Conservation (phyloP, 1,284 basidiomycete species). For the Gomphus bonarii region DNA sequence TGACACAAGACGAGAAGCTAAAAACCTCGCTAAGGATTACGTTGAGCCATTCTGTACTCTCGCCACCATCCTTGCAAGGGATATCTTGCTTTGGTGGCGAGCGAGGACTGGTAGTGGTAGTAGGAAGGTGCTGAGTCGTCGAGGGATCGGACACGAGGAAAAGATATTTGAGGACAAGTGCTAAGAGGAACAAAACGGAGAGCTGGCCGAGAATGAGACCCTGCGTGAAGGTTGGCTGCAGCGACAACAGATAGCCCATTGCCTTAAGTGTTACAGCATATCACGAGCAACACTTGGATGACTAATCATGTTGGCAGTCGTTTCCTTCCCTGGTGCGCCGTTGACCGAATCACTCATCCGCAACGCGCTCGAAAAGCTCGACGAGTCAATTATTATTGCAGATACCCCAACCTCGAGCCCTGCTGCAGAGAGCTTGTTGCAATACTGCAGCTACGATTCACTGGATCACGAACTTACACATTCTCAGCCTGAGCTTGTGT, state of each 20-base stretch:
- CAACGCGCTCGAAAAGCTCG: conserved; percentile 35
- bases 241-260: conserved; percentile 51
- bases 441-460: conserved; percentile 78
- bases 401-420: conserved; percentile 18
- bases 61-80: conserved; percentile 20
- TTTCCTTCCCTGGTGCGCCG: conserved; percentile 72
- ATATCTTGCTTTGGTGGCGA: not conserved
- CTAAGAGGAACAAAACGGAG: conserved; percentile 61
- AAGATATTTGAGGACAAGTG: conserved; percentile 67
- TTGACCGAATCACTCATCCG: conserved; percentile 64
- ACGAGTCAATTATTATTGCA: conserved; percentile 16
- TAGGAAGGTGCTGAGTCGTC: conserved; percentile 46
- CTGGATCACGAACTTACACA: conserved; percentile 70
- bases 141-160: conserved; percentile 60
- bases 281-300: no score
- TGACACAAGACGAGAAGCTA: conserved; percentile 5
- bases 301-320: conserved; percentile 33
- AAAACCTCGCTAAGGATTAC: conserved; percentile 53
- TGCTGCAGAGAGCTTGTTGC: conserved; percentile 35
- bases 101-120: conserved; percentile 5
- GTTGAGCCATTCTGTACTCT: conserved; percentile 74
- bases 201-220: conserved; percentile 72
- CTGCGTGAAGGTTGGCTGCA: conserved; percentile 77
- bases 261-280: no score
- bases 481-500: conserved; percentile 33